Evolutionary conservation across 768 basidiomycete species (phyloP).

Genomic region (Lactarius akahatsu): DNA sequence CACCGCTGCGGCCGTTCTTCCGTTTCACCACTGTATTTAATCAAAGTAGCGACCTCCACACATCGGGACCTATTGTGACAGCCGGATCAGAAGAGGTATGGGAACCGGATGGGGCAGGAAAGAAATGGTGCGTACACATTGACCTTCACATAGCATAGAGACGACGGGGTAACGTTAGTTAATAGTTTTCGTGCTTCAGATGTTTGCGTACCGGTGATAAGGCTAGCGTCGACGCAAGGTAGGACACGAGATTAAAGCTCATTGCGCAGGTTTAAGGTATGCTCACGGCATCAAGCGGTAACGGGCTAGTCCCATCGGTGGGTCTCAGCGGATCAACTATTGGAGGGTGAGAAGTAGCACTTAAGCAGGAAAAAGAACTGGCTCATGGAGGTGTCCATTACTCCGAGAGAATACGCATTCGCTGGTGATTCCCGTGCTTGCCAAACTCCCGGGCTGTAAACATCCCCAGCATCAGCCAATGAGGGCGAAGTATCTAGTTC

Average conservation of each 20-base stretch:
- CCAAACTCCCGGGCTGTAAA: conserved; percentile 26
- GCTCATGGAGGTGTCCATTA: conserved; percentile 29
- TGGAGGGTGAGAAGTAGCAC: background rate
- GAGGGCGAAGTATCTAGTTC: background rate
- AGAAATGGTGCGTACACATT: conserved; percentile 9
- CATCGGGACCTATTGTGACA: conserved; percentile 4
- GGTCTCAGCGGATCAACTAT: background rate
- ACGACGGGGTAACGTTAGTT: background rate
- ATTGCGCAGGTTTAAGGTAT: background rate
- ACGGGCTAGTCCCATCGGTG: background rate
- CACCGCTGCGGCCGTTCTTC: background rate
- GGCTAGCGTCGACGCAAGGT: conserved; percentile 24
- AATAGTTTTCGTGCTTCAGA: background rate
- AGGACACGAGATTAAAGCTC: conserved; percentile 21
- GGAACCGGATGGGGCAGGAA: background rate
- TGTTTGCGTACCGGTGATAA: conserved; percentile 26
- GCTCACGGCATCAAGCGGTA: background rate
- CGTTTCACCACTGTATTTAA: conserved; percentile 4
- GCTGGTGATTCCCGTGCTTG: conserved; percentile 30
- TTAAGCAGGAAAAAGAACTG: background rate
- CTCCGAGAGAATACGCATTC: conserved; percentile 31
- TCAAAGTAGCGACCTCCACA: conserved; percentile 17
- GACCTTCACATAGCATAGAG: conserved; percentile 2
- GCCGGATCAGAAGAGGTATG: background rate
- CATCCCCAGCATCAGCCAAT: background rate